Conservation (phyloP, 2,329 filamentous ascomycete genomes). For the Ploettnerulaceae sp. region DNA sequence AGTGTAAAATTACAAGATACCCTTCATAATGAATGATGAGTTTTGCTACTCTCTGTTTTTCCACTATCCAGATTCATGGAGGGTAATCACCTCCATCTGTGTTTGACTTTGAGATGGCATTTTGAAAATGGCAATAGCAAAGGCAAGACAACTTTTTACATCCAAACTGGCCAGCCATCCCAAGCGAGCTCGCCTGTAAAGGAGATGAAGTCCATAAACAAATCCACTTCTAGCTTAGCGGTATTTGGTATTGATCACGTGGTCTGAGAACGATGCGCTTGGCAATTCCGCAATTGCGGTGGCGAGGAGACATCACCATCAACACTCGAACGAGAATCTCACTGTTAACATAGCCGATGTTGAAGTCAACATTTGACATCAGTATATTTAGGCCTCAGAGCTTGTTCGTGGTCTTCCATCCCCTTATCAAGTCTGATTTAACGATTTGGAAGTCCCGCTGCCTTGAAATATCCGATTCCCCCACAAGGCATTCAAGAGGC, state of each 20-base stretch:
- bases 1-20: slow-evolving; percentile 18
- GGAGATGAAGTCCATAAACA: neutral
- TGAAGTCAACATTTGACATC: neutral
- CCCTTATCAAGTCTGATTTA: neutral
- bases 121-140: too few species aligned
- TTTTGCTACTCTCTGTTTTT: neutral
- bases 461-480: neutral
- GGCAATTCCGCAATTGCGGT: too few species aligned
- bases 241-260: too few species aligned
- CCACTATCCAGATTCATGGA: too few species aligned
- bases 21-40: slow-evolving; percentile 4
- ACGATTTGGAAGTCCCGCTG: neutral
- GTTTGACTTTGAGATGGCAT: too few species aligned
- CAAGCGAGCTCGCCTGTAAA: neutral
- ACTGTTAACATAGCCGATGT: neutral
- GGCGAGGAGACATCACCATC: too few species aligned
- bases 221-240: neutral
- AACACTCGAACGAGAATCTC: too few species aligned
- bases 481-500: neutral
- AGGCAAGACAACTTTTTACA: too few species aligned
- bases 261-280: neutral
- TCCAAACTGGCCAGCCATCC: too few species aligned
- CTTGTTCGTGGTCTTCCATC: too few species aligned
- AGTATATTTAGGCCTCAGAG: neutral
- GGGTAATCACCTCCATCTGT: too few species aligned